Evolutionary conservation across 257 asterid species (phyloP).

Genomic region (Ophiorrhiza pumila): DNA sequence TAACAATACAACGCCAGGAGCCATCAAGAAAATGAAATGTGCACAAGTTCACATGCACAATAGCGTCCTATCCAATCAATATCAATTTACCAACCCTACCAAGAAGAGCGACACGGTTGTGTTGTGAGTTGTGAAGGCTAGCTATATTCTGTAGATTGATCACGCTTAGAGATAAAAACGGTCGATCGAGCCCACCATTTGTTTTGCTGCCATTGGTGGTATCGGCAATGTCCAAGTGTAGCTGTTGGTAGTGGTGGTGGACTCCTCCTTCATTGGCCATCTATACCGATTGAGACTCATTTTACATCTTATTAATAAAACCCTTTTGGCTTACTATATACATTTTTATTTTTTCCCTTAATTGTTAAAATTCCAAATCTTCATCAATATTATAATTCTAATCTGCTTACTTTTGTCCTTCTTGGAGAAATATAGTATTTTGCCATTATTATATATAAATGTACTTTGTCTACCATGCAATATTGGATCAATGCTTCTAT

Average conservation of each 20-base stretch:
- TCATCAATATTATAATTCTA: no score
- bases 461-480: no score
- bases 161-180: constrained; percentile 16
- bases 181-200: constrained; percentile 9
- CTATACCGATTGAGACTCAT: constrained; percentile 9
- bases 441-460: no score
- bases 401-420: not conserved
- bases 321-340: not conserved
- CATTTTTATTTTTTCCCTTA: not conserved
- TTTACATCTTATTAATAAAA: not conserved
- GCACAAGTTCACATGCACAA: constrained; percentile 17
- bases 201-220: not conserved
- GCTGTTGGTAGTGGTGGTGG: constrained; percentile 7
- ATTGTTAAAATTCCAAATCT: not conserved
- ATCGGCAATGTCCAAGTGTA: not conserved
- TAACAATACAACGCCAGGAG: not conserved
- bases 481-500: no score
- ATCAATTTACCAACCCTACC: constrained; percentile 5
- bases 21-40: constrained; percentile 16
- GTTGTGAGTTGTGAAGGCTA: not conserved
- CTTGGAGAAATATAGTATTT: no score
- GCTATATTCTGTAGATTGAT: constrained; percentile 23
- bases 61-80: constrained; percentile 14
- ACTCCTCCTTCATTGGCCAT: constrained; percentile 1
- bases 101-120: not conserved